Conservation (phyloP, 2,329 filamentous ascomycete genomes). For the Penicillium polonicum region DNA sequence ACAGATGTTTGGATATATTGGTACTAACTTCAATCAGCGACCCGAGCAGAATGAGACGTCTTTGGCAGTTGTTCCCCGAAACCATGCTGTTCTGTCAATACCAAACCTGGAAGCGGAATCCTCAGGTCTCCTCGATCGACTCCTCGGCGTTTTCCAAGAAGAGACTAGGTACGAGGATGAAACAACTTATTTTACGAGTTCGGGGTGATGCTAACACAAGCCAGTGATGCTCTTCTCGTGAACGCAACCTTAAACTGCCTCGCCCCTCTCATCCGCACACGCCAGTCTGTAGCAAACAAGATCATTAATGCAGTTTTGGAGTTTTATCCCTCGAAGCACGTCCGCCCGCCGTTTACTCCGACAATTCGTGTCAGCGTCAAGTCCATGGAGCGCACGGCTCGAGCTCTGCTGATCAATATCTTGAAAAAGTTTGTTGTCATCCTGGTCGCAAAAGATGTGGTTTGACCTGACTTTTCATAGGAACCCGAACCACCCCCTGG, state of each 20-base stretch:
- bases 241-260: conserved; percentile 90
- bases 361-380: conserved; percentile 78
- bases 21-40: conserved; percentile 48
- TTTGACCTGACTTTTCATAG: conserved; percentile 47
- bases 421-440: conserved; percentile 63
- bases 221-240: conserved; percentile 79
- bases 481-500: conserved; percentile 74
- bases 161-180: conserved; percentile 64
- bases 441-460: neutral
- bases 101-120: conserved; percentile 88
- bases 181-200: neutral
- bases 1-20: conserved; percentile 1
- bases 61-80: conserved; percentile 76
- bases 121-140: conserved; percentile 82
- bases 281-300: conserved; percentile 77
- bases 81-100: conserved; percentile 76
- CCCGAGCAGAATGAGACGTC: conserved; percentile 80
- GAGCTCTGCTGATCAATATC: conserved; percentile 78
- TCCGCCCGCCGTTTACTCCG: conserved; percentile 72
- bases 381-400: conserved; percentile 92
- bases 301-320: conserved; percentile 81
- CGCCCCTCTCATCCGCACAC: conserved; percentile 75
- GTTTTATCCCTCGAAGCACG: conserved; percentile 87
- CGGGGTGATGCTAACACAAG: conserved; percentile 6
- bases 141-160: conserved; percentile 82